Base-by-base conservation (phyloP, 2,329 filamentous ascomycete species). In the Colletotrichum sojae region DNA sequence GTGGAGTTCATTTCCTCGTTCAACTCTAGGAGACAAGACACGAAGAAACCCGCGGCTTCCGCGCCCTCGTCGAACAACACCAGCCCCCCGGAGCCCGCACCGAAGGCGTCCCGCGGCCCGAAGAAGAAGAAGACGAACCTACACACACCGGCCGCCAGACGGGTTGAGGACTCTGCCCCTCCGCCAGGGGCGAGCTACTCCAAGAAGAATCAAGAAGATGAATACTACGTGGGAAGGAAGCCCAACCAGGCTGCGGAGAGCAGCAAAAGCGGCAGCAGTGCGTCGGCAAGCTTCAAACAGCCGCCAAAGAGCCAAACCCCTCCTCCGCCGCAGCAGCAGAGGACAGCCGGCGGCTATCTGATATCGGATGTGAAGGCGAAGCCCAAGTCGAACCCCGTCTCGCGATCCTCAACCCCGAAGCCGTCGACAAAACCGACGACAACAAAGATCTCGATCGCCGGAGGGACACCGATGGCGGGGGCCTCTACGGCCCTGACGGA, bases 391-490 rank as follows among this genome's bases (percentile, higher is more conserved):
- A 88, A 80, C 8, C 83, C 87, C 1, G 77, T 73, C 13, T 88
- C 87, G 3, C 81, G 86, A n/a, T 84, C 82, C 39, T 85, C 86
- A 1, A 89, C 85, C 0, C 84, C 87, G 2, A 88, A 89, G 18
- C 86, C 88, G 1, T 74, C 77, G 45, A 79, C 82, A 43, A 69
- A 69, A 49, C 66, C 55, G 18, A 79, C 81, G 4, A 86, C 85
- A 49, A 87, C 91, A 43, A 95, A 94, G 79, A 80, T 94, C 63
- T 89, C 88, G 71, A 90, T 96, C 64, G 85, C 92, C 0, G 94
- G 94, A 49, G 94, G 94, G 13, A 91, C 88, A 10, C 90, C 93
- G 1, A 96, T 96, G 93, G 91, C 94, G 64, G 93, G 94, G 16
- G 89, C 92, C 45, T 94, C 92, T 0, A 91, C 91, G 1, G 90